These are phyloP conservation scores for Colletotrichum filicis DNA, from an alignment of 2,329 filamentous ascomycete genomes.

Conservation along the genomic window DNA sequence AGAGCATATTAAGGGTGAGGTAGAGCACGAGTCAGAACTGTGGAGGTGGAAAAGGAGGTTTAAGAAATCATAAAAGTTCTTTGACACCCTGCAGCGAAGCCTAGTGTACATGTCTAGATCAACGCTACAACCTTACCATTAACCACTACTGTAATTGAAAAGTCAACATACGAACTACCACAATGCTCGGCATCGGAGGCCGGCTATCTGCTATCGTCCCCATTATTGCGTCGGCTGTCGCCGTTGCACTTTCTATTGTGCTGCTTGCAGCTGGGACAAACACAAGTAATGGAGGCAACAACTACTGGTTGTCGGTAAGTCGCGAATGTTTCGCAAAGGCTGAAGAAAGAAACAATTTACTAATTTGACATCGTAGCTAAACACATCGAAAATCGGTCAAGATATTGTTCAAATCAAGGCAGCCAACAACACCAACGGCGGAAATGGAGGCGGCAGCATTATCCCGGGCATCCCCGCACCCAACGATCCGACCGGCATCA, in stretches of 20 bases:
- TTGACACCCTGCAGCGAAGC: not conserved
- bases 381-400: slow-evolving; percentile 36
- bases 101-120: not conserved
- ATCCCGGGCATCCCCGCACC: not conserved
- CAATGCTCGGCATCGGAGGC: slow-evolving; percentile 27
- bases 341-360: not conserved
- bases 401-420: slow-evolving; percentile 34
- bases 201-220: slow-evolving; percentile 28
- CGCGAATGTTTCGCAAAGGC: rapidly evolving
- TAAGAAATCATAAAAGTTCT: not conserved
- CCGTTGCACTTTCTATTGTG: slow-evolving; percentile 50
- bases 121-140: not conserved
- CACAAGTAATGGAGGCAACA: slow-evolving; percentile 12
- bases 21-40: not conserved
- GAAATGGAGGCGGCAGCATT: slow-evolving; percentile 11
- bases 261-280: slow-evolving; percentile 25
- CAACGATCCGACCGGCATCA: slow-evolving; percentile 23
- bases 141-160: not conserved
- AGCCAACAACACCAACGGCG: slow-evolving; percentile 8
- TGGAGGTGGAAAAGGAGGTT: too few species aligned
- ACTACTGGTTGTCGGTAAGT: slow-evolving; percentile 33
- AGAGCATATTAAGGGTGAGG: slow-evolving; percentile 28
- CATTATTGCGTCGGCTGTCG: slow-evolving; percentile 25
- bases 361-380: slow-evolving; percentile 19
- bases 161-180: not conserved